Conservation (phyloP, 225 moss, liverwort and hornwort species). For the Rhytidiadelphus loreus region DNA sequence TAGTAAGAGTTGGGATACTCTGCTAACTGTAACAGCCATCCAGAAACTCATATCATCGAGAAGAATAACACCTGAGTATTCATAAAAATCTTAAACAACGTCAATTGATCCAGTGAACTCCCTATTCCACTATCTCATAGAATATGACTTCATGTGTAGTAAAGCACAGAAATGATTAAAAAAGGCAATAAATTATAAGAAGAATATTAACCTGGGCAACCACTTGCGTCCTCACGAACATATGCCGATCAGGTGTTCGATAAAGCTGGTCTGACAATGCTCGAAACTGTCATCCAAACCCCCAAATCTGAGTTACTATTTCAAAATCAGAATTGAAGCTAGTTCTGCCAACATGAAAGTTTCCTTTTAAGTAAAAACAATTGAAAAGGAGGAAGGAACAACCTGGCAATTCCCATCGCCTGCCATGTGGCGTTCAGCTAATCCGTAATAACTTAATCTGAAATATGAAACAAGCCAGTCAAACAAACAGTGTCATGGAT, state of each 20-base stretch:
- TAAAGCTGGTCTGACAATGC: slow-evolving; percentile 40
- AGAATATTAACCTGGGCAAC: slow-evolving; percentile 13
- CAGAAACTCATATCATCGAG: not conserved
- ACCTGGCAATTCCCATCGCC: slow-evolving; percentile 99
- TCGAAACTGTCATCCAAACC: slow-evolving; percentile 25
- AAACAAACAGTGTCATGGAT: not conserved
- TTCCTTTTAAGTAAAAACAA: not conserved
- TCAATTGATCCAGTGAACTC: not conserved
- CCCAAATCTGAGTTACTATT: not conserved
- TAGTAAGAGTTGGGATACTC: slow-evolving; percentile 13
- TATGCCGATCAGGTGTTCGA: slow-evolving; percentile 14
- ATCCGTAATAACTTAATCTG: slow-evolving; percentile 45
- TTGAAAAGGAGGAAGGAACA: not conserved
- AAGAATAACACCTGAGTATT: not conserved
- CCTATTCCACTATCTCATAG: not conserved
- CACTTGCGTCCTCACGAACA: slow-evolving; percentile 17
- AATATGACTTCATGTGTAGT: not conserved
- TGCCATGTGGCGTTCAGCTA: slow-evolving; percentile 62
- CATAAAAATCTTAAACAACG: not conserved
- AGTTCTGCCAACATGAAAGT: not conserved
- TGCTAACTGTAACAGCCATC: slow-evolving; percentile 36
- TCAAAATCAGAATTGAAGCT: not conserved
- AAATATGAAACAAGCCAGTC: not conserved
- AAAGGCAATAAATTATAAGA: not conserved
- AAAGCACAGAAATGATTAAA: not conserved